Evolutionary conservation across 306 rosid species (phyloP).

Genomic region (Prunus mume): DNA sequence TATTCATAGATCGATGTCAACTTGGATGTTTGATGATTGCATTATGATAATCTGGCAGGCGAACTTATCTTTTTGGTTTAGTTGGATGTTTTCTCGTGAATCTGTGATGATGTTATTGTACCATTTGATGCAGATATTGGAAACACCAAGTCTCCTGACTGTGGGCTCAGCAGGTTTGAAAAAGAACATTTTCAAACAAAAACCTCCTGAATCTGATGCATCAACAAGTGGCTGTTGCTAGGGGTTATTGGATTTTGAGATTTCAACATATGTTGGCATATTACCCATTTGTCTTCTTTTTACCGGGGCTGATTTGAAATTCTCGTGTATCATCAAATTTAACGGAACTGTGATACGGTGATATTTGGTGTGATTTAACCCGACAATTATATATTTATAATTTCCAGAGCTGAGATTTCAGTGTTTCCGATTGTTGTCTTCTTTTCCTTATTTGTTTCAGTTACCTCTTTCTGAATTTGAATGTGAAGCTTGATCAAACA

Average conservation of each 20-base stretch:
- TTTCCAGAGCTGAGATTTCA: too few species aligned
- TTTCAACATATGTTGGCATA: not conserved
- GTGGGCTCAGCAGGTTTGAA: constrained; percentile 68
- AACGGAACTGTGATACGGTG: not conserved
- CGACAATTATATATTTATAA: not conserved
- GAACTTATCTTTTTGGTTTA: not conserved
- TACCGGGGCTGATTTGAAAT: not conserved
- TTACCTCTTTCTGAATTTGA: too few species aligned
- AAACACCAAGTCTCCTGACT: constrained; percentile 71
- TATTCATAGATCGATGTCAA: not conserved
- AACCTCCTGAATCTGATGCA: constrained; percentile 43
- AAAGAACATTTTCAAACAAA: constrained; percentile 65
- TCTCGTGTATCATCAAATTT: too few species aligned
- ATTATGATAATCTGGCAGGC: not conserved
- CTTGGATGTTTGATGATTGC: not conserved
- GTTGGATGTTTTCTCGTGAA: constrained; percentile 3
- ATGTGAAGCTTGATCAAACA: not conserved
- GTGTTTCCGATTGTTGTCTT: not conserved
- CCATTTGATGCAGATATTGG: constrained; percentile 54
- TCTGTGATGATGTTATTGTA: not conserved
- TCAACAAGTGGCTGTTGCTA: constrained; percentile 61
- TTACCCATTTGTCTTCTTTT: not conserved
- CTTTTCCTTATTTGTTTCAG: not conserved
- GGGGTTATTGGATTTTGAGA: constrained; percentile 28
- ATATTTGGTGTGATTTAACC: not conserved